Evolutionary conservation across 208 protist genomes (phyloP), one percentile per base, ranked within the genome.

Genomic region (Acanthamoeba quina): DNA sequence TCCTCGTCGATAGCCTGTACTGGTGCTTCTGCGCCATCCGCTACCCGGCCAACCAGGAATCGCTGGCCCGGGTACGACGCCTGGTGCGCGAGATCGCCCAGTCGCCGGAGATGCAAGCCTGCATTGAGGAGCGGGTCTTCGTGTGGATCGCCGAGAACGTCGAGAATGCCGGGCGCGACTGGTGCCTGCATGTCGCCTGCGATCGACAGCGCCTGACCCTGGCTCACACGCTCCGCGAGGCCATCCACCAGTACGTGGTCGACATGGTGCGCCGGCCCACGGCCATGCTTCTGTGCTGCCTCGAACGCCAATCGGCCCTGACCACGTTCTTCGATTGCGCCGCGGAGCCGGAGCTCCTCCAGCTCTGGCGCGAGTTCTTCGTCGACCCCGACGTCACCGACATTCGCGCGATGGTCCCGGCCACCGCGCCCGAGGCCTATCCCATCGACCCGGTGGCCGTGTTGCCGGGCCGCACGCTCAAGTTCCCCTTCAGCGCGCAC

Each of bases 21-120:
- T 76, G 68, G 68, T 76, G 68, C 68, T 76, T 76, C 68, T 76
- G n/a, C 31, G 68, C 68, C 34, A 76, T 76, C 19, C n/a, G 34
- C 13, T 76, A 44, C 68, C 68, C 68, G n/a, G 68, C 68, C 13
- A 76, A 31, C 31, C 68, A 31, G n/a, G 68, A 76, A 41, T 44
- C 68, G 34, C 68, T 76, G 68, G 68, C n/a, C 31, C 34, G 34
- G 11, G 34, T 76, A 44, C n/a, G 19, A 76, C n/a, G 34, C 68
- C 68, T 76, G 68, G 34, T 31, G 34, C 31, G 34, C 10, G 68
- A 41, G 31, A 76, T 76, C 31, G n/a, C 34, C 31, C n/a, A 76
- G 34, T 76, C 68, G 34, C 68, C n/a, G 34, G 68, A 76, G 68
- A 44, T 76, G 19, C 68, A 76, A 19, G 68, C 31, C 68, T 76